Conservation (phyloP, 1,284 basidiomycete species). For the Wallemia mellicola region DNA sequence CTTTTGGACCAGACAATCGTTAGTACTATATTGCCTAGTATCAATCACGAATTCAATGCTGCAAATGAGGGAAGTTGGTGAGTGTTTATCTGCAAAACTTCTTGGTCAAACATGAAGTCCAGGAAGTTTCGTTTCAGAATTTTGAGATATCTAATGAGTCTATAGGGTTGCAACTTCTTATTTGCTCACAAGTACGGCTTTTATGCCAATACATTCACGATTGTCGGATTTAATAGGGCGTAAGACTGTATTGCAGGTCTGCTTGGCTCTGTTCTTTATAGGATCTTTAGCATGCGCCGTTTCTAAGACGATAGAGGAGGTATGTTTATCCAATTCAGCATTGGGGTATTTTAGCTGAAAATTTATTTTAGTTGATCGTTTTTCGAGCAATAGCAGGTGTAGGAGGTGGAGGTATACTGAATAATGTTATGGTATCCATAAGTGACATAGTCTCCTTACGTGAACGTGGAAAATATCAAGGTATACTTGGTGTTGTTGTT, state of each 20-base stretch:
- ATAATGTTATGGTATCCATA: constrained; percentile 32
- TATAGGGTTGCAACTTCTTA: neutral
- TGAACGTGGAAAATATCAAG: constrained; percentile 16
- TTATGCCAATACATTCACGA: constrained; percentile 37
- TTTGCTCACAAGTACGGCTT: constrained; percentile 18
- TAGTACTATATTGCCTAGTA: neutral
- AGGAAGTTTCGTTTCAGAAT: neutral
- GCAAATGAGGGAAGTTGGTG: neutral
- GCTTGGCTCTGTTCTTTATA: constrained; percentile 24
- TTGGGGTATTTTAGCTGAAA: too few relatives aligned
- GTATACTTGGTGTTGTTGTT: constrained; percentile 25
- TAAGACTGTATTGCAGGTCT: constrained; percentile 33
- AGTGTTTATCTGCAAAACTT: neutral
- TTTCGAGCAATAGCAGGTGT: constrained; percentile 34
- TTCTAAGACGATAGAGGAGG: constrained; percentile 23
- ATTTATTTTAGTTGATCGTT: constrained; percentile 43
- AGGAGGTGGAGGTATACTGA: constrained; percentile 34
- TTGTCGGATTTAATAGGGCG: constrained; percentile 35
- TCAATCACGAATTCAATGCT: neutral
- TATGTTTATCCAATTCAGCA: too few relatives aligned
- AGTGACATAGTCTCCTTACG: constrained; percentile 30
- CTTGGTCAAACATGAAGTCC: too few relatives aligned
- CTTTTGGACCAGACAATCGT: neutral
- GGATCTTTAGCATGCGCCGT: constrained; percentile 16
- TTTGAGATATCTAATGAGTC: neutral